Percentiles rank a stretch among this genome's conserved stretches.
Evolutionary conservation across 768 basidiomycete genomes (phyloP).

Genomic region (Lenzites betulinus): DNA sequence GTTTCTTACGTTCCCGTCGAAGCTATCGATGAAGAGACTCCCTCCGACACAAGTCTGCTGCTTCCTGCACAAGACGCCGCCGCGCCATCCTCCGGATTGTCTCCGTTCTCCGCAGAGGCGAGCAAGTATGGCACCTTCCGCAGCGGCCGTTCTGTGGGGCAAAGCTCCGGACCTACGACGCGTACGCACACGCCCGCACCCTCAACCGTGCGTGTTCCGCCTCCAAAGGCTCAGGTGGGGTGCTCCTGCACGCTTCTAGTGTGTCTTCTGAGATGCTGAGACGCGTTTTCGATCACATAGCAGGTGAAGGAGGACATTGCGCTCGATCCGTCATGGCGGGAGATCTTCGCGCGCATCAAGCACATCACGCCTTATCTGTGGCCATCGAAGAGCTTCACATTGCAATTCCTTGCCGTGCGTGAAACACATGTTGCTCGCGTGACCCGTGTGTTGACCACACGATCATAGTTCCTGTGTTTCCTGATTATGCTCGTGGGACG

Average conservation of each 20-base stretch:
- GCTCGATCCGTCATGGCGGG: slow-evolving; percentile 70
- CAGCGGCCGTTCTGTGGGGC: slow-evolving; percentile 48
- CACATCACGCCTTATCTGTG: slow-evolving; percentile 81
- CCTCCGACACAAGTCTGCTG: slow-evolving; percentile 55
- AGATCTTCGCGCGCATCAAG: slow-evolving; percentile 64
- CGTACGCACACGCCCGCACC: slow-evolving; percentile 45
- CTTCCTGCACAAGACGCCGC: slow-evolving; percentile 51
- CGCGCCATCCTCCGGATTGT: slow-evolving; percentile 53
- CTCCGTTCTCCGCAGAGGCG: slow-evolving; percentile 43
- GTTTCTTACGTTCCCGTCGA: slow-evolving; percentile 60
- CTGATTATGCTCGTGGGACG: slow-evolving; percentile 73
- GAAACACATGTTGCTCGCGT: slow-evolving; percentile 11
- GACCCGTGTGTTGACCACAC: neutral
- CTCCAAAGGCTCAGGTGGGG: slow-evolving; percentile 29
- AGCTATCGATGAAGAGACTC: slow-evolving; percentile 37
- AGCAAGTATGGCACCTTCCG: slow-evolving; percentile 81
- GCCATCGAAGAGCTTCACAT: slow-evolving; percentile 64
- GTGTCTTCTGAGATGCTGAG: slow-evolving; percentile 9
- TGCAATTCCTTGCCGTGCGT: slow-evolving; percentile 72
- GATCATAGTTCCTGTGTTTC: slow-evolving; percentile 60
- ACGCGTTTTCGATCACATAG: slow-evolving; percentile 20
- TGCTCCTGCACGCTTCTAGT: slow-evolving; percentile 4
- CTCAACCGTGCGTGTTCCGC: slow-evolving; percentile 33
- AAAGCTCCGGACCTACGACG: slow-evolving; percentile 56
- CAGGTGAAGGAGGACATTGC: slow-evolving; percentile 50